Evolutionary conservation across 2,329 filamentous ascomycete genomes (phyloP), one percentile per base, ranked within the genome.

Genomic region (Aspergillus sp.): DNA sequence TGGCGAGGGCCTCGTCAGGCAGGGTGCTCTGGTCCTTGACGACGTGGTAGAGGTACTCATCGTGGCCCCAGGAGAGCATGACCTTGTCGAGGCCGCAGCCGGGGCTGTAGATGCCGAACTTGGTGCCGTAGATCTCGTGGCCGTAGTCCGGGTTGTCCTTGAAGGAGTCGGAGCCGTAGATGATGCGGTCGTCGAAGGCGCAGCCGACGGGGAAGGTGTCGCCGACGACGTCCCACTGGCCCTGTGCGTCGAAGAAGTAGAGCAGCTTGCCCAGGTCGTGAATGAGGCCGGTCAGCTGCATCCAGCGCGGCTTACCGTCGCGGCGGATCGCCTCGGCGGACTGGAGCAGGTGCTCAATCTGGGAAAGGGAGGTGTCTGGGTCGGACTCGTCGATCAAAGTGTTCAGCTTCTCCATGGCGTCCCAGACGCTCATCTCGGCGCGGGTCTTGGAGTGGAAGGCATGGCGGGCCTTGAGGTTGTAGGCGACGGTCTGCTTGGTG

Each of bases 171-270:
- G 86, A 83, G 0, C 87, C 85, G 73, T 93, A 90, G 75, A 95
- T 88, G 76, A 93, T 93, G 60, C 81, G 78, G 53, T 85, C 76
- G 66, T 90, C 86, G 66, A 76, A 77, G 19, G 60, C 73, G 51
- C 72, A 74, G 32, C 75, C 75, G 10, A 77, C 74, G 26, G 73
- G 72, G 62, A 77, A 77, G 0, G 75, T 77, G 50, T 77, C 74
- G 52, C 91, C 91, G 22, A 96, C 91, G 3, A 95, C 90, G 66
- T 95, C 90, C 91, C 91, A 96, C 75, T 95, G 91, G 47, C 90
- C 90, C 64, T 87, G 77, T n/a, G 88, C 89, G 55, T 84, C 88
- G 75, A 88, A 76, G 63, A 77, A 76, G 63, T 69, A 76, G 13
- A 77, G 66, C 10, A 77, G 63, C 61, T 76, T 77, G 49, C 74